Conservation (phyloP, 2,329 filamentous ascomycete genomes). For the Aspergillus pseudonomiae region DNA sequence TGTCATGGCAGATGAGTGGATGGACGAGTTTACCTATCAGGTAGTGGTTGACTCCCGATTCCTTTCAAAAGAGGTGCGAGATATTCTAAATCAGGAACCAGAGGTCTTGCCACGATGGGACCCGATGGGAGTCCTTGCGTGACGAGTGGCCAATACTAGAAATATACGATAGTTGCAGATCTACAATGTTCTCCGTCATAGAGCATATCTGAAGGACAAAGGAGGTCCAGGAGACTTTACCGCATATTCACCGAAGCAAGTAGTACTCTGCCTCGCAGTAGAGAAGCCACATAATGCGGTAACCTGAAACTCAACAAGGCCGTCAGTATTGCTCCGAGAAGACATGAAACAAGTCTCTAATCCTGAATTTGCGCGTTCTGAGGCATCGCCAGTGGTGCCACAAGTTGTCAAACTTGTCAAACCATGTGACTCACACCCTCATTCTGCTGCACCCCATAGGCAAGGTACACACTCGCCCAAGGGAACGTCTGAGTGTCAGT, state of each 20-base stretch:
- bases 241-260: no score
- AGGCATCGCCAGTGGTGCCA: slow-evolving; percentile 2
- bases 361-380: neutral
- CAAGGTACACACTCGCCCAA: slow-evolving; percentile 5
- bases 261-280: neutral
- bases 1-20: slow-evolving; percentile 82
- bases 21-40: slow-evolving; percentile 83
- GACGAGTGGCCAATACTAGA: slow-evolving; percentile 14
- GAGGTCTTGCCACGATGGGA: slow-evolving; percentile 77
- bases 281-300: neutral
- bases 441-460: slow-evolving; percentile 3
- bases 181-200: neutral
- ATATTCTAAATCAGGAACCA: slow-evolving; percentile 71
- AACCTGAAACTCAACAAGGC: neutral
- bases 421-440: neutral
- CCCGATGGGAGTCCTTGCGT: slow-evolving; percentile 76
- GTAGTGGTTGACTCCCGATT: slow-evolving; percentile 77
- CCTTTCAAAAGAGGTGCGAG: slow-evolving; percentile 65
- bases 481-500: slow-evolving; percentile 1
- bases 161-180: neutral
- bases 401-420: slow-evolving; percentile 2
- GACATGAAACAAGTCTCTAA: neutral
- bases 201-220: neutral
- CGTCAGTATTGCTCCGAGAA: neutral
- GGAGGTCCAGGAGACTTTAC: neutral